Base-by-base conservation (phyloP, 441 rosid genomes). In the Francoa sonchifolia region DNA sequence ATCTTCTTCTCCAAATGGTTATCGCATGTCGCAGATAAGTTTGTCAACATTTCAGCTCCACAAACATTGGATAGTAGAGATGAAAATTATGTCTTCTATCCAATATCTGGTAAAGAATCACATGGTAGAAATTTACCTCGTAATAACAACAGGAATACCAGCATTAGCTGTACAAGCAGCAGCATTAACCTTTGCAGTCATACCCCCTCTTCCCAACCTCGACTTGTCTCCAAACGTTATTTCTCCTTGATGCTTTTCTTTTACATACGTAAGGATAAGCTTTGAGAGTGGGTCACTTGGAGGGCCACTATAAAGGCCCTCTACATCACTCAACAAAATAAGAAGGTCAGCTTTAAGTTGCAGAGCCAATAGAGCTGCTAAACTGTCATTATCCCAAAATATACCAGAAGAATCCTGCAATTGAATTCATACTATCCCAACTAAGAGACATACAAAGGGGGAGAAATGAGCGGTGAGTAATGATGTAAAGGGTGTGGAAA, bases 181-280 rank as follows among this genome's bases (percentile, higher is more conserved):
- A 25, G 62, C 62, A 29, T 56, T 56, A 29, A 62, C 67, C 49
- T 55, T 62, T 12, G 67, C 62, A 3, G 67, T 62, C 67, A 62
- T 56, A 22, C 67, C 67, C 8, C 62, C 67, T 56, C 67, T 51
- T 37, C 67, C 67, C 12, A 62, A 44, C 30, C 67, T 50, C 18
- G 67, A 62, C 42, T 51, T 55, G 39, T 62, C 67, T 32, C 67
- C 67, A 37, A 62, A 62, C 11, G 67, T 62, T 47, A 62, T 56
- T 52, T 57, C 62, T 11, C 44, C 19, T 42, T 62, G 58, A 47
- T 56, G 62, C 28, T 44, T 62, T 43, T 62, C 67, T 29, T 42
- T 47, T 26, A 62, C 13, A 44, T 62, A 62, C 0, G 67, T 62
- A 39, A 35, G 26, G 41, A 62, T 62, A 34, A 55, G 48, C 48